phyloP scores from a whole-genome alignment of 1,139 yeast species.

The Blastobotrys aristatus region DNA sequence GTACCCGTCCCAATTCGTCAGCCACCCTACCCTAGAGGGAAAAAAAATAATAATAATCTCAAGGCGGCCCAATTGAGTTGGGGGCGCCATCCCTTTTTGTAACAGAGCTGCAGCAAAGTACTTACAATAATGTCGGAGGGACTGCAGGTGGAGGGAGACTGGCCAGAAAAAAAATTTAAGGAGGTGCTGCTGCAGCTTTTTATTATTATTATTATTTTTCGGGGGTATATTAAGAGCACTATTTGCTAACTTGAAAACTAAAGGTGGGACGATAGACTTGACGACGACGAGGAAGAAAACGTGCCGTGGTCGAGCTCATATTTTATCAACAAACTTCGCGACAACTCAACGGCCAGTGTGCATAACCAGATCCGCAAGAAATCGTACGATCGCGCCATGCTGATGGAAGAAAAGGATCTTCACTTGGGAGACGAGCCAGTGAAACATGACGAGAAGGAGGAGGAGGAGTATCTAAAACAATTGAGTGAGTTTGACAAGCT shows the following conservation, averaged over 20 bases:
- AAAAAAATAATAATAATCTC: too few relatives aligned
- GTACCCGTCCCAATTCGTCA: not conserved
- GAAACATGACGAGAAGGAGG: conserved; percentile 4
- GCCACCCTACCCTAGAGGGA: too few relatives aligned
- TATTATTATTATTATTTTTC: too few relatives aligned
- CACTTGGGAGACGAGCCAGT: not conserved
- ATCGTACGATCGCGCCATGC: not conserved
- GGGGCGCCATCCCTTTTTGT: too few relatives aligned
- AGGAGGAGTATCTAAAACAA: conserved; percentile 11
- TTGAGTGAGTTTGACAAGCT: conserved; percentile 14
- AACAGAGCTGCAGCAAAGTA: too few relatives aligned
- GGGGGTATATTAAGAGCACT: too few relatives aligned
- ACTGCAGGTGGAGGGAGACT: too few relatives aligned
- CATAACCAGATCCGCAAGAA: conserved; percentile 1
- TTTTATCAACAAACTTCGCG: conserved; percentile 3
- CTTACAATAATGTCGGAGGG: too few relatives aligned
- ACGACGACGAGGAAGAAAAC: not conserved
- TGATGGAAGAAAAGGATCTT: not conserved
- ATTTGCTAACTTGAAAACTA: too few relatives aligned
- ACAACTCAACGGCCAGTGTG: not conserved
- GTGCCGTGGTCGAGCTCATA: not conserved
- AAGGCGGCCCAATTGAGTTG: too few relatives aligned
- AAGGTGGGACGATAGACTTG: conserved; percentile 1
- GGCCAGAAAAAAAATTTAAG: too few relatives aligned
- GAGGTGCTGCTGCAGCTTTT: too few relatives aligned